Conservation (phyloP, 2,329 filamentous ascomycete species). For the Shiraia sp. region DNA sequence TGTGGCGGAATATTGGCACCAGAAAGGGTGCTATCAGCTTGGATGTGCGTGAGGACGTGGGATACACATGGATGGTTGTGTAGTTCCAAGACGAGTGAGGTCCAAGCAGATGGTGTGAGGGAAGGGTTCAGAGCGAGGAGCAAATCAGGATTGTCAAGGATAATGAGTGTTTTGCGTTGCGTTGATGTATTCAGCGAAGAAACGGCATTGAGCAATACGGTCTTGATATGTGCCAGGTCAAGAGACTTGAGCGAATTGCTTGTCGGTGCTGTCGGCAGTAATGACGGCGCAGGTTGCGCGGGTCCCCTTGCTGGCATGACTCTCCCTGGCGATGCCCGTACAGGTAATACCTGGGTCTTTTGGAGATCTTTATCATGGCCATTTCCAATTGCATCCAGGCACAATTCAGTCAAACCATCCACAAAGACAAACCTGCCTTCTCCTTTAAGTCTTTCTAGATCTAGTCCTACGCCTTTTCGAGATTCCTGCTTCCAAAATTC, state of each 20-base stretch:
- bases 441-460: conserved; percentile 64
- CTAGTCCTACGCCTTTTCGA: conserved; percentile 71
- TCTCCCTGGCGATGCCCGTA: conserved; percentile 22
- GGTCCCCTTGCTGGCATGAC: conserved; percentile 10
- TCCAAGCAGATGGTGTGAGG: conserved; percentile 22
- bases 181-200: conserved; percentile 13
- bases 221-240: conserved; percentile 27
- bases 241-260: conserved; percentile 31
- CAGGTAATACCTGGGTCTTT: conserved; percentile 14
- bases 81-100: conserved; percentile 31
- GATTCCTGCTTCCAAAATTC: conserved; percentile 77
- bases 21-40: conserved; percentile 75
- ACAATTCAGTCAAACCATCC: conserved; percentile 71
- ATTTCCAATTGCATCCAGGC: conserved; percentile 30
- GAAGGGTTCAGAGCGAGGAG: conserved; percentile 44
- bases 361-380: not conserved
- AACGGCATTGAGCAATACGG: conserved; percentile 32
- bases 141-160: conserved; percentile 51
- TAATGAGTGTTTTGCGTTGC: conserved; percentile 42
- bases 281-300: conserved; percentile 1
- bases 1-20: conserved; percentile 51
- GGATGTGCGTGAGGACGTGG: conserved; percentile 67
- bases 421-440: conserved; percentile 71
- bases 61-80: conserved; percentile 59
- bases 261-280: conserved; percentile 4